Percentiles rank a stretch among this genome's conserved stretches.
Conservation (phyloP, 345 rosid species). For the Ceriops decandra region DNA sequence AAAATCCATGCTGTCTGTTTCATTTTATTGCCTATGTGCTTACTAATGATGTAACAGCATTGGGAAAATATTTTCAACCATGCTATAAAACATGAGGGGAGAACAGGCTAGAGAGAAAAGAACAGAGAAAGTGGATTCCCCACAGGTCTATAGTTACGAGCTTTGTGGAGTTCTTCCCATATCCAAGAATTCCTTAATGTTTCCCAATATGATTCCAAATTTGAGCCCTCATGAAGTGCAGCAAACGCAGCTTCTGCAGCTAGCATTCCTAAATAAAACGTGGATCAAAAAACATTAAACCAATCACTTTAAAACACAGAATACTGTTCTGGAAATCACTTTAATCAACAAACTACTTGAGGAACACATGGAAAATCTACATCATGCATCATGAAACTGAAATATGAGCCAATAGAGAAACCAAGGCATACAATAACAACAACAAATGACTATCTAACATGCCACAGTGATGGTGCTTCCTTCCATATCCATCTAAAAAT, state of each 20-base stretch:
- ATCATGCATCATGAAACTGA: too few species aligned
- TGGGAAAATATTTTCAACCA: not conserved
- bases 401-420: too few species aligned
- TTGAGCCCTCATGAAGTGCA: conserved; percentile 47
- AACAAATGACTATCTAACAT: too few species aligned
- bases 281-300: conserved; percentile 1
- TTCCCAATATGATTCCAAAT: conserved; percentile 74
- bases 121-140: conserved; percentile 23
- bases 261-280: conserved; percentile 65
- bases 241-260: conserved; percentile 92
- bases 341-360: not conserved
- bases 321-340: not conserved
- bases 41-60: not conserved
- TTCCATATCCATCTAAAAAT: too few species aligned
- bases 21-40: not conserved
- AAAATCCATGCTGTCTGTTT: not conserved
- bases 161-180: conserved; percentile 78
- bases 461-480: too few species aligned
- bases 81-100: not conserved
- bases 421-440: too few species aligned
- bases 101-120: not conserved
- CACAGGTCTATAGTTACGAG: conserved; percentile 89
- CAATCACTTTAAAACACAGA: not conserved
- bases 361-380: too few species aligned
- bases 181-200: conserved; percentile 71